Percentiles rank a stretch among this genome's conserved stretches.
Evolutionary conservation across 306 rosid species (phyloP).

Genomic region (Luffa acutangula): DNA sequence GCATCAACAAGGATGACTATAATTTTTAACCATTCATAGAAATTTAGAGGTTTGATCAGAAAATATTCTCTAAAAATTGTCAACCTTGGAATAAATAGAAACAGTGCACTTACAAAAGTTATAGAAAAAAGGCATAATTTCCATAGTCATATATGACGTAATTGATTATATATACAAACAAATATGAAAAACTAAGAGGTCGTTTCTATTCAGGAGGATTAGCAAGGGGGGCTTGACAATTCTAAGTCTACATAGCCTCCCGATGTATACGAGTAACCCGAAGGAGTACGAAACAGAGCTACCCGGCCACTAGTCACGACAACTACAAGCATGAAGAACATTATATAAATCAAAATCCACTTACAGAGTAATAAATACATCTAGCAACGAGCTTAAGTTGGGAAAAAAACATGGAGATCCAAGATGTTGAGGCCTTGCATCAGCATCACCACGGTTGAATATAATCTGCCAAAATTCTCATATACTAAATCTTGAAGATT

Average conservation of each 20-base stretch:
- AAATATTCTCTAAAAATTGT: background rate
- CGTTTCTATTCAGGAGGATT: background rate
- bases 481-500: background rate
- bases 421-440: background rate
- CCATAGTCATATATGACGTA: background rate
- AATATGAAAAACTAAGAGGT: background rate
- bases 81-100: background rate
- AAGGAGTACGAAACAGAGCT: background rate
- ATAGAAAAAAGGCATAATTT: background rate
- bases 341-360: background rate
- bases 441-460: background rate
- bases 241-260: background rate
- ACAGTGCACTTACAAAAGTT: background rate
- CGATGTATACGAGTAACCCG: background rate
- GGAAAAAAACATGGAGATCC: background rate
- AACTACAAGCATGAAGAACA: background rate
- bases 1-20: background rate
- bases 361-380: background rate
- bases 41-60: background rate
- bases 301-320: background rate
- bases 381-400: background rate
- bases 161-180: background rate
- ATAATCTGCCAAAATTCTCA: background rate
- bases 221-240: background rate
- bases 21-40: background rate